Evolutionary conservation across 2,329 filamentous ascomycete species (phyloP), one percentile per base, ranked within the genome.

Genomic region (Uncinocarpus reesii): DNA sequence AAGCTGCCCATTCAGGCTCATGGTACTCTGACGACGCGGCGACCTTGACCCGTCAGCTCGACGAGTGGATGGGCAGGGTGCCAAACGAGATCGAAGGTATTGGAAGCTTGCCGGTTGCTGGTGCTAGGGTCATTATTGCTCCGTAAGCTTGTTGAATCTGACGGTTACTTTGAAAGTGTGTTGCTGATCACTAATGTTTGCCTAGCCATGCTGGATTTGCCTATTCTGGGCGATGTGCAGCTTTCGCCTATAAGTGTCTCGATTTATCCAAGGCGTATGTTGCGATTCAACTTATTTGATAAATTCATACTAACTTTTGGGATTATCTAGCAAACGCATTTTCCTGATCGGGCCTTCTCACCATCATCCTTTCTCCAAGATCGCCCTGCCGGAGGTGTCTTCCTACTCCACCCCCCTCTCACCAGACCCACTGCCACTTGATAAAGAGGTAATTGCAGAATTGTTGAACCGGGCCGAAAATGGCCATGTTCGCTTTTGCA

Each of bases 341-440:
- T 96, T 98, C 62, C 73, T 98, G 35, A 78, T 98, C 13, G 92
- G 92, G 0, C 92, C 92, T 2, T 95, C 90, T 1, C 92, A 98
- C 61, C 87, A 90, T 42, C 80, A 85, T 65, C 84, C 86, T 55
- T 79, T 96, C 1, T 71, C 76, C 1, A 84, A 81, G 42, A 84
- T 85, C 55, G 88, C 87, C 2, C 74, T 94, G 5, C 84, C 88
- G 0, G 76, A 73, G 8, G 88, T 86, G 61, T 74, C 72, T 24
- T 64, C 63, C n/a, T 71, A 71, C 56, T 60, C 59, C 49, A 71
- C 69, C 48, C 67, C 69, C 50, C 62, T 71, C 35, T 66, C 67
- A 48, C 54, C 62, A n/a, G 60, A 66, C 6, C 67, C 68, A 37
- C 65, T 71, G 21, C 67, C 64, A 35, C 63, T 70, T 42, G 71